phyloP scores from a whole-genome alignment of 768 basidiomycete genomes.

The Boletus bicolor region DNA sequence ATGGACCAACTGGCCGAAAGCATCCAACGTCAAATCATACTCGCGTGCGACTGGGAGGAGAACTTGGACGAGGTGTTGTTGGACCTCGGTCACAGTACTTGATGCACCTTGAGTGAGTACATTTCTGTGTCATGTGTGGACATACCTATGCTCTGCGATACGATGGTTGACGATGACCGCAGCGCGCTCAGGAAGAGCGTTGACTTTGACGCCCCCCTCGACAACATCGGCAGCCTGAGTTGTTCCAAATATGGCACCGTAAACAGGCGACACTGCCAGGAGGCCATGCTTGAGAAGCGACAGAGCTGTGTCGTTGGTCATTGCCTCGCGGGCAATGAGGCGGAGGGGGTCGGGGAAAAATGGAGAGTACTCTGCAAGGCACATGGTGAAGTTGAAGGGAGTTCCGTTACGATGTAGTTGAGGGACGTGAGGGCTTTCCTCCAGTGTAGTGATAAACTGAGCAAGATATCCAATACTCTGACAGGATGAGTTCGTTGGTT shows the following conservation, averaged over 20 bases:
- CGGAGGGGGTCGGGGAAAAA: background rate
- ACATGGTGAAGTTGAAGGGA: background rate
- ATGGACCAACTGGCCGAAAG: conserved; percentile 48
- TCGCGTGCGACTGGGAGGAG: conserved; percentile 41
- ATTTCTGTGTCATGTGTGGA: background rate
- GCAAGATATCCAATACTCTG: background rate
- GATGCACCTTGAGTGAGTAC: background rate
- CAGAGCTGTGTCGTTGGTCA: background rate
- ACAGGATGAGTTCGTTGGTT: background rate
- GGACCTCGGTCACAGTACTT: conserved; percentile 19
- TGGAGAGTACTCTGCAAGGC: background rate
- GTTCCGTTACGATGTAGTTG: background rate
- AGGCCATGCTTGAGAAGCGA: background rate
- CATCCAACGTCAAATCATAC: conserved; percentile 55
- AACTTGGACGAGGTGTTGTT: conserved; percentile 24
- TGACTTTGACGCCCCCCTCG: background rate
- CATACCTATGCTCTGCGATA: conserved; percentile 58
- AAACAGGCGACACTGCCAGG: background rate
- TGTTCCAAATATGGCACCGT: background rate
- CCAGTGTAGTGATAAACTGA: background rate
- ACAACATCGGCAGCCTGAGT: background rate
- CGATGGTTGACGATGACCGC: conserved; percentile 59
- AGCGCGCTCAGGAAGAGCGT: background rate
- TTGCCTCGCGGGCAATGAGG: background rate
- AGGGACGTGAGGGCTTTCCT: background rate